Base-by-base conservation (phyloP, 805 yeast genomes). In the Metschnikowia koreensis region DNA sequence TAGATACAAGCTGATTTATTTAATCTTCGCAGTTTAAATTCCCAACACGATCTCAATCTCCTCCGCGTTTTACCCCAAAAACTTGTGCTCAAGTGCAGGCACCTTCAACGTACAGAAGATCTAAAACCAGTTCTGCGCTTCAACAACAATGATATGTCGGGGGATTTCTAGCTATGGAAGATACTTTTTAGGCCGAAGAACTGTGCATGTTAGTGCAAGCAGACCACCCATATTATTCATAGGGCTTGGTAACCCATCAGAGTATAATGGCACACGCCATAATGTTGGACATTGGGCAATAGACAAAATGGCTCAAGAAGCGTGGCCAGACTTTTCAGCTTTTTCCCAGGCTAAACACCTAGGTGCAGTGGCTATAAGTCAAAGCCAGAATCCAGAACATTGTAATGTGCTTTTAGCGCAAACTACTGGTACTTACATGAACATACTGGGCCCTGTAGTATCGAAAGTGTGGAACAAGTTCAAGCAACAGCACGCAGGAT, bases 201-300 rank as follows among this genome's bases (percentile, higher is more conserved):
- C 17, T 13, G 16, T 34, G 33, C 33, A 44, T 27, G 41, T 22
- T 16, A 28, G 37, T 26, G 37, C 37, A 11, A 2, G 1, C 15
- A 13, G 28, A 17, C 40, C 47, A 3, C 36, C 43, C 10, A 34
- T 53, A 1, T 46, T 57, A 2, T 52, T 58, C 16, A 39, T 53
- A 7, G 83, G 89, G 0, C 69, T 90, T 2, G 97, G 97, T 0
- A 90, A 90, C 60, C 96, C 96, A 0, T 88, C 84, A 0, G 67
- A 74, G 45, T 88, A 78, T 59, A 67, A 68, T 7, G 73, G 75
- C 7, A 87, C 96, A 0, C 72, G 96, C 36, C 97, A 90, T 63
- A 89, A 86, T 53, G 89, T 84, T 0, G 97, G 96, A 1, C 88
- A 87, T 55, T 64, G 76, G 45, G 68, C 83, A 38, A 72, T 83